Percentiles rank a stretch among this genome's conserved stretches.
Evolutionary conservation across 352 stramenopile genomes (phyloP).

Genomic region (Thalassiosira hispida): DNA sequence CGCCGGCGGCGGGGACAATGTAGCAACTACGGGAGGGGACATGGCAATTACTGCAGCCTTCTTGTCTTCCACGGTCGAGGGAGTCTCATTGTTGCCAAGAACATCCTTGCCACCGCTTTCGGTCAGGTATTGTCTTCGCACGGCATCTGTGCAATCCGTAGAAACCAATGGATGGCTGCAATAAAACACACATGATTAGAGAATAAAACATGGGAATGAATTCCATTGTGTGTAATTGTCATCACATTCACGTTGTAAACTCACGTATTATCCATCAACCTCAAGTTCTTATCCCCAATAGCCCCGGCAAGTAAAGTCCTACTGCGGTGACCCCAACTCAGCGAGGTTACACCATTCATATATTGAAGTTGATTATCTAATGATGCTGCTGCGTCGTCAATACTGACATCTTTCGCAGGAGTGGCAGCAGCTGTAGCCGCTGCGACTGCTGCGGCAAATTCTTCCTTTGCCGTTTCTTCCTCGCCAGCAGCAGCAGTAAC

Average conservation of each 20-base stretch:
- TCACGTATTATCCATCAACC: slow-evolving; percentile 72
- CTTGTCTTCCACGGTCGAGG: not conserved
- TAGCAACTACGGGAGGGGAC: slow-evolving; percentile 9
- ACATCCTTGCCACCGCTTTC: not conserved
- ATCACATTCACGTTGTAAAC: not conserved
- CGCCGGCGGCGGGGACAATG: not conserved
- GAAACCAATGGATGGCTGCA: slow-evolving; percentile 54
- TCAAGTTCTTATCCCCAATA: slow-evolving; percentile 53
- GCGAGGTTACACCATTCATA: slow-evolving; percentile 62
- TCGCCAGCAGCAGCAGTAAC: not conserved
- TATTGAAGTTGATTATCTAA: slow-evolving; percentile 18
- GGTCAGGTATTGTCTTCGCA: not conserved
- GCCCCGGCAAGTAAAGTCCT: slow-evolving; percentile 60
- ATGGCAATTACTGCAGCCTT: slow-evolving; percentile 10
- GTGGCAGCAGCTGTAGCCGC: not conserved
- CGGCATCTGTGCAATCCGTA: slow-evolving; percentile 31
- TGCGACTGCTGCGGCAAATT: not conserved
- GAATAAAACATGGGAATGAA: not conserved
- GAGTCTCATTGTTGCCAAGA: not conserved
- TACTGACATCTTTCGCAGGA: not conserved
- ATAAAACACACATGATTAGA: not conserved
- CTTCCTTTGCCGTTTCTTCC: slow-evolving; percentile 2
- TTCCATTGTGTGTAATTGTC: too few relatives aligned
- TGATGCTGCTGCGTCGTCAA: too few relatives aligned
- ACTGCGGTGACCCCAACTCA: slow-evolving; percentile 64